Conservation (phyloP, 306 rosid species). For the Cucurbita moschata region DNA sequence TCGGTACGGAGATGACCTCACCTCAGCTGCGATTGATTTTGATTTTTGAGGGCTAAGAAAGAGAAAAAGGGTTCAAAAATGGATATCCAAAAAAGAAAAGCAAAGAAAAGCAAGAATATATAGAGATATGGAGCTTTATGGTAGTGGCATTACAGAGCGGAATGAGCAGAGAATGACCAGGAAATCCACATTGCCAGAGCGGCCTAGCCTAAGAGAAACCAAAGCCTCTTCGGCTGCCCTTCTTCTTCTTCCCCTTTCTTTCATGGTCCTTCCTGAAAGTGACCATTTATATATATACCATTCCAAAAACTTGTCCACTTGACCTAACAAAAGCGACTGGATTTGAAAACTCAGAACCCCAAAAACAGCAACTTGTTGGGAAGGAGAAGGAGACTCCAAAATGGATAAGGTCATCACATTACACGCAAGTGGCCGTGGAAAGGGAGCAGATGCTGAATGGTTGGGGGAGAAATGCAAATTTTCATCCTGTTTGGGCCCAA, state of each 20-base stretch:
- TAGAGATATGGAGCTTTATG: not conserved
- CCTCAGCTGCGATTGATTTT: not conserved
- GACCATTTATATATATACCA: too few species aligned
- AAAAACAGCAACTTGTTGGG: too few species aligned
- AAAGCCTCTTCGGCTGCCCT: too few species aligned
- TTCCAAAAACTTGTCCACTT: too few species aligned
- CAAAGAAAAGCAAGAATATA: not conserved
- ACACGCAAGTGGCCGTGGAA: not conserved
- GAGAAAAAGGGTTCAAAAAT: too few species aligned
- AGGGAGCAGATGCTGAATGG: not conserved
- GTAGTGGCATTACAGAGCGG: conserved; percentile 2
- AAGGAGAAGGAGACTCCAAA: not conserved
- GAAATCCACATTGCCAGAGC: not conserved
- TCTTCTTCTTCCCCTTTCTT: too few species aligned
- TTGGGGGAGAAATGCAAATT: not conserved
- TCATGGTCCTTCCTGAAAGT: too few species aligned
- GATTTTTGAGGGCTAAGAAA: not conserved
- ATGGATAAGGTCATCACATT: not conserved
- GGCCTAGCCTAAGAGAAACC: not conserved
- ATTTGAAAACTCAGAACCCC: too few species aligned
- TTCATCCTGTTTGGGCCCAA: conserved; percentile 2
- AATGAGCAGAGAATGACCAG: not conserved
- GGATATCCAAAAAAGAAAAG: not conserved
- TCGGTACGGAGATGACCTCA: conserved; percentile 3
- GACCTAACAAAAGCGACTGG: too few species aligned